phyloP scores from a whole-genome alignment of 345 rosid species.

The Laguncularia racemosa region DNA sequence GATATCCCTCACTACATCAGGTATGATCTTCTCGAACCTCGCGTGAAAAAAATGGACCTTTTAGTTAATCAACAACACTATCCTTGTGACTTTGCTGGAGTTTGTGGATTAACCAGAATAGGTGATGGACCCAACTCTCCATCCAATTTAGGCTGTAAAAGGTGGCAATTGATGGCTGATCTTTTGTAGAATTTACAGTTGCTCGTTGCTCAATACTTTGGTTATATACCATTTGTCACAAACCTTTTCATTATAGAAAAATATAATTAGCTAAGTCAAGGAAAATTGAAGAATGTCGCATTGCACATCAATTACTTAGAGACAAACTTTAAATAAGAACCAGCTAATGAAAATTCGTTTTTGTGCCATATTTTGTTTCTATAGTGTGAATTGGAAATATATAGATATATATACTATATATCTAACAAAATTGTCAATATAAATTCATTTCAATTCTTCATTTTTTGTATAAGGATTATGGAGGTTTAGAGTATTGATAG shows the following conservation, averaged over 20 bases:
- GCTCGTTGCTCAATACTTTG: neutral
- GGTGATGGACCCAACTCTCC: slow-evolving; percentile 1
- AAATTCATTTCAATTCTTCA: no score
- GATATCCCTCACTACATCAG: neutral
- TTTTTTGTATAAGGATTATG: no score
- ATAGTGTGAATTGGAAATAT: no score
- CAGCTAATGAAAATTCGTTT: no score
- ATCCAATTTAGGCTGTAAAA: neutral
- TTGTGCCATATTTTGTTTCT: no score
- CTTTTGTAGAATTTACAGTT: neutral
- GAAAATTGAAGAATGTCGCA: neutral
- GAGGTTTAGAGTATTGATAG: no score
- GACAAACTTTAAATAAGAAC: no score
- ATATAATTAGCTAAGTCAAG: neutral
- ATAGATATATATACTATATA: no score
- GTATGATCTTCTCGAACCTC: neutral
- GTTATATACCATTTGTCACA: slow-evolving; percentile 1
- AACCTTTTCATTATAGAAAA: neutral
- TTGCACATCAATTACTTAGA: neutral
- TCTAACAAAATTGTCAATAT: no score
- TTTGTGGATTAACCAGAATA: neutral
- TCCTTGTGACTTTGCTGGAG: neutral
- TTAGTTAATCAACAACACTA: neutral
- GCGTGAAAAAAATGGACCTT: neutral
- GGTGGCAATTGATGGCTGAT: neutral